Evolutionary conservation across 345 rosid species (phyloP).

Genomic region (Pelargonium nanum): DNA sequence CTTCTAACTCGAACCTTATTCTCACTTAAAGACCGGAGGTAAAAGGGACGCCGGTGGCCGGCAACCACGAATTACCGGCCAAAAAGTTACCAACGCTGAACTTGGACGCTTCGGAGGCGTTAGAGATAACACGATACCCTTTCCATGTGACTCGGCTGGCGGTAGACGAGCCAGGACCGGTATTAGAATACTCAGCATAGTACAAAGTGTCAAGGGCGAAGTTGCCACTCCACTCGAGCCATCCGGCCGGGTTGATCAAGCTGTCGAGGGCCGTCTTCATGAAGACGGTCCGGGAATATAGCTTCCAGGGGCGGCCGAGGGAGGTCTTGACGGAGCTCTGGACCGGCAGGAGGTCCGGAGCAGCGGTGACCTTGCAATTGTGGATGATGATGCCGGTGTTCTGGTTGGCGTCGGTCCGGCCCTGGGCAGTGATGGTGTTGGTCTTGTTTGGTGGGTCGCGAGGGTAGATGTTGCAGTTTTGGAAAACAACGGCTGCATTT

Average conservation of each 20-base stretch:
- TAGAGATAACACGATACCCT: conserved; percentile 28
- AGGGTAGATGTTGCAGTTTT: conserved; percentile 40
- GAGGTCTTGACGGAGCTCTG: conserved; percentile 37
- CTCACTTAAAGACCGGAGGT: conserved; percentile 27
- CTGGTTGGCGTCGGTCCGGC: conserved; percentile 43
- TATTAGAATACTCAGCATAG: conserved; percentile 42
- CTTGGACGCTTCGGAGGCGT: conserved; percentile 27
- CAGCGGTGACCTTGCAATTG: conserved; percentile 33
- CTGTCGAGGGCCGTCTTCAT: conserved; percentile 33
- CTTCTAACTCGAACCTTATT: too few species aligned
- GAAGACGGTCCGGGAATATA: conserved; percentile 34
- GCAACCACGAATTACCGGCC: conserved; percentile 37
- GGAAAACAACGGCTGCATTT: conserved; percentile 39
- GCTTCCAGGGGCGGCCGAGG: conserved; percentile 40
- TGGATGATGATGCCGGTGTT: conserved; percentile 49
- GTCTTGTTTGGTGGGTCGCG: conserved; percentile 29
- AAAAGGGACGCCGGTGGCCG: conserved; percentile 33
- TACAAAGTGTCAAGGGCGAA: conserved; percentile 38
- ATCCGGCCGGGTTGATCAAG: conserved; percentile 36
- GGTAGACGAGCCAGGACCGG: conserved; percentile 33
- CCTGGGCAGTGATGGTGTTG: conserved; percentile 39
- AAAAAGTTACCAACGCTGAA: conserved; percentile 37
- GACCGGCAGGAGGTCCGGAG: conserved; percentile 28
- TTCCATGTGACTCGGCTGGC: conserved; percentile 33
- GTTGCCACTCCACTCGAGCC: conserved; percentile 42